A percentile compares a stretch with the other conserved stretches of the same genome.
Evolutionary conservation across 2,329 filamentous ascomycete genomes (phyloP).

Genomic region (Sclerotinia minor): DNA sequence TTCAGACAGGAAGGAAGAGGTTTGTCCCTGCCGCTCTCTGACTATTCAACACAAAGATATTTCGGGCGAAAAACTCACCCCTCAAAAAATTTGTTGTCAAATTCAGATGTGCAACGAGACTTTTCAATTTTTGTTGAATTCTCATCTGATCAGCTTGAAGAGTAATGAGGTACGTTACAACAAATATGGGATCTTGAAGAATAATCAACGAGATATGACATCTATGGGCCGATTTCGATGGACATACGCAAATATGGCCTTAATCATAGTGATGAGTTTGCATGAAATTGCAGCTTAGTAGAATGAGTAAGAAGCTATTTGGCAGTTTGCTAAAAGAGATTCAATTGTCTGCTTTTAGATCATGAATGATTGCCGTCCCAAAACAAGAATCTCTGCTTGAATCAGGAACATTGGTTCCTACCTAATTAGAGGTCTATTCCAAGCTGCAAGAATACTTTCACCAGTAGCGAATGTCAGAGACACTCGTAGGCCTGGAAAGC

Average conservation of each 20-base stretch:
- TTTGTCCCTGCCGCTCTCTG: rapidly evolving
- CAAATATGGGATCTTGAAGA: background rate
- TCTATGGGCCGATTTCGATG: background rate
- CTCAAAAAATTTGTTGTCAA: background rate
- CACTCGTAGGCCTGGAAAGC: background rate
- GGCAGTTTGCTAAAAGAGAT: background rate
- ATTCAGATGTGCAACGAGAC: background rate
- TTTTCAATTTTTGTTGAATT: background rate
- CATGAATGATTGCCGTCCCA: too few relatives aligned
- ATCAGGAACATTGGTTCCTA: too few relatives aligned
- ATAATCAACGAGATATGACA: background rate
- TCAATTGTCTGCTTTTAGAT: background rate
- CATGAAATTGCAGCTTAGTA: background rate
- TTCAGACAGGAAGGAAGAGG: background rate
- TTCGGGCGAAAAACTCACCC: background rate
- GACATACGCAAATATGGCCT: background rate
- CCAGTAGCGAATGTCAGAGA: background rate
- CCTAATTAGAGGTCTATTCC: background rate
- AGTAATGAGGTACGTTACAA: too few relatives aligned
- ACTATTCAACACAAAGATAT: background rate
- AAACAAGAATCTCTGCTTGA: background rate
- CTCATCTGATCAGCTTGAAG: background rate
- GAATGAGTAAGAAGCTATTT: background rate
- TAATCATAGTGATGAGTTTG: background rate
- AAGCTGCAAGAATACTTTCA: background rate